Evolutionary conservation across 2,329 filamentous ascomycete species (phyloP).

Genomic region (Amphichorda felina): DNA sequence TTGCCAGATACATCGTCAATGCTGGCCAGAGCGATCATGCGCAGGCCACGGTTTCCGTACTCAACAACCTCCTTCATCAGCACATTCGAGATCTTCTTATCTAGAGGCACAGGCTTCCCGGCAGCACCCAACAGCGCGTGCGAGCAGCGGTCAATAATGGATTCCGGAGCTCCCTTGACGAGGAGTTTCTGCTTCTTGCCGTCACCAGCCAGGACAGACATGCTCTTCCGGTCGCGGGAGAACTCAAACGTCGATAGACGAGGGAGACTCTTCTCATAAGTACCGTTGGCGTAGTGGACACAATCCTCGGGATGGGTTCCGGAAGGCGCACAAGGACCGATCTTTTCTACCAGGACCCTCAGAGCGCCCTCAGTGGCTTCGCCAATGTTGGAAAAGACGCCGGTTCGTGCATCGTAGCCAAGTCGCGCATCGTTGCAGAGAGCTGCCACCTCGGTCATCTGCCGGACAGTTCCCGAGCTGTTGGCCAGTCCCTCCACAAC

Average conservation of each 20-base stretch:
- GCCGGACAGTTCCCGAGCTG: constrained; percentile 64
- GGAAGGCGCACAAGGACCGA: constrained; percentile 64
- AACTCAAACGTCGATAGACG: constrained; percentile 89
- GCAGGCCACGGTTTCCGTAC: constrained; percentile 85
- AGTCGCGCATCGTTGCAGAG: constrained; percentile 86
- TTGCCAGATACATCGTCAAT: constrained; percentile 64
- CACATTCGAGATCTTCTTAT: constrained; percentile 54
- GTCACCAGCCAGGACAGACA: constrained; percentile 82
- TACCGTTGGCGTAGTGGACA: constrained; percentile 70
- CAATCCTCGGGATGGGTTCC: constrained; percentile 45
- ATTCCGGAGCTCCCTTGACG: constrained; percentile 94
- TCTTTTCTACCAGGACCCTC: constrained; percentile 83
- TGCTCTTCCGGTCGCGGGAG: constrained; percentile 95
- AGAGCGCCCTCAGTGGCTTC: constrained; percentile 94
- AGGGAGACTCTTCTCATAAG: constrained; percentile 67
- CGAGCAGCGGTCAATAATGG: constrained; percentile 84
- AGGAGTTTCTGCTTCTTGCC: constrained; percentile 65
- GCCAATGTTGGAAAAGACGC: constrained; percentile 70
- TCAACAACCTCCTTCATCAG: constrained; percentile 72
- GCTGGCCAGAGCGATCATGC: constrained; percentile 86
- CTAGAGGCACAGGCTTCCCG: constrained; percentile 66
- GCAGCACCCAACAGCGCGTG: constrained; percentile 66
- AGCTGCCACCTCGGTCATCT: constrained; percentile 60
- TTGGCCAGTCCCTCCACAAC: constrained; percentile 55
- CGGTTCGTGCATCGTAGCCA: constrained; percentile 66